Percentiles rank a stretch among this genome's conserved stretches.
Evolutionary conservation across 177 flowering plant genomes (phyloP).

Genomic region (Vitis hybrid): DNA sequence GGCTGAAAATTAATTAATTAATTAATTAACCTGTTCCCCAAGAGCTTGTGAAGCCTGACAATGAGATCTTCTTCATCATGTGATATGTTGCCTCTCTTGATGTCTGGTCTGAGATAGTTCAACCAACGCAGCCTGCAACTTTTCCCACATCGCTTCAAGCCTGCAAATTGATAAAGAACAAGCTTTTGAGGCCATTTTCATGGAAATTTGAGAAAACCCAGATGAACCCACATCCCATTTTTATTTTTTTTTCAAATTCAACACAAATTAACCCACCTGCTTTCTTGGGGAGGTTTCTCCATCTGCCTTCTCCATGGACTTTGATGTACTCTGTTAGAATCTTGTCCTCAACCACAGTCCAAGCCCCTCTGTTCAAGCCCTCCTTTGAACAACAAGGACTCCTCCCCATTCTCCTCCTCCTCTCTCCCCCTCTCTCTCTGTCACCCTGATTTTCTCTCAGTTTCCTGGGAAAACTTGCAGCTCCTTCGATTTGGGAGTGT

Average conservation of each 20-base stretch:
- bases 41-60: conserved; percentile 46
- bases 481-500: too few relatives aligned
- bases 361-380: conserved; percentile 39
- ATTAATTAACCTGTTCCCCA: conserved; percentile 37
- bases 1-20: background rate
- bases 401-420: conserved; percentile 29
- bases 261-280: conserved; percentile 23
- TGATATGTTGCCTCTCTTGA: conserved; percentile 55
- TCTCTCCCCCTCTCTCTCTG: conserved; percentile 14
- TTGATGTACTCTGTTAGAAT: conserved; percentile 32
- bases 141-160: conserved; percentile 48
- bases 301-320: conserved; percentile 37
- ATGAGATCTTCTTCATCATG: conserved; percentile 56
- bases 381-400: conserved; percentile 31
- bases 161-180: conserved; percentile 8
- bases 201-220: background rate
- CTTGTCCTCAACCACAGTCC: conserved; percentile 41
- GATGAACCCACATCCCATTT: background rate
- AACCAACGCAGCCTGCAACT: conserved; percentile 57
- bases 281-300: conserved; percentile 36
- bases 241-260: background rate
- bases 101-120: conserved; percentile 54
- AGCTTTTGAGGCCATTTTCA: background rate
- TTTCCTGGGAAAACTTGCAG: too few relatives aligned
- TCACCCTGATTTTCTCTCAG: background rate